These are phyloP conservation scores for Arachis monticola DNA, from an alignment of 331 rosid species.

Conservation along the genomic window DNA sequence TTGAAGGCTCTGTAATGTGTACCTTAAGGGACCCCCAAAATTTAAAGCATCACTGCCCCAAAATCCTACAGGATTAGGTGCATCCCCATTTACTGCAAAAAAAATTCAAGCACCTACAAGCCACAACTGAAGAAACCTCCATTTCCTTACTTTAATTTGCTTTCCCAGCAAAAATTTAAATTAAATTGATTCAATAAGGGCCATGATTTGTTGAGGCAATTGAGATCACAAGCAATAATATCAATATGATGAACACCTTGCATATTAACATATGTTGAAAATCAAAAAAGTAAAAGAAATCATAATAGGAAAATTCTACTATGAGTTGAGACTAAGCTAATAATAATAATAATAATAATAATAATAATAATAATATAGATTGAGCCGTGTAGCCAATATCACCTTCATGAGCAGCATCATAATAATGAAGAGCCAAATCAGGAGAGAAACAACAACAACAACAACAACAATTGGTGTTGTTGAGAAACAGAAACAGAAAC, in stretches of 20 bases:
- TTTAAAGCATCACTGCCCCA: slow-evolving; percentile 56
- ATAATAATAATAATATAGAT: slow-evolving; percentile 54
- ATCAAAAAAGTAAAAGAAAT: background rate
- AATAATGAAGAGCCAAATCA: slow-evolving; percentile 50
- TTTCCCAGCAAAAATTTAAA: slow-evolving; percentile 32
- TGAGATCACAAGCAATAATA: slow-evolving; percentile 41
- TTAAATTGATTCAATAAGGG: too few relatives aligned
- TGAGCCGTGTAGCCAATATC: slow-evolving; percentile 99
- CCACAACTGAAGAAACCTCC: slow-evolving; percentile 43
- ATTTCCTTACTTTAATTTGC: slow-evolving; percentile 19
- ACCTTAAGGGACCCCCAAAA: slow-evolving; percentile 48
- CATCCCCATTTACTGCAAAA: slow-evolving; percentile 49
- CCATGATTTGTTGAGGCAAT: background rate
- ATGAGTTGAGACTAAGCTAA: background rate
- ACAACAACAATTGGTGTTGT: slow-evolving; percentile 44
- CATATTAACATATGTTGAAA: slow-evolving; percentile 41
- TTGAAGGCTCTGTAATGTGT: slow-evolving; percentile 58
- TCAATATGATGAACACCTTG: slow-evolving; percentile 27
- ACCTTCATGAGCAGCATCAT: slow-evolving; percentile 50
- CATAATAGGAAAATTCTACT: background rate
- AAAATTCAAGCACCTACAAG: slow-evolving; percentile 46
- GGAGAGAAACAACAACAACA: slow-evolving; percentile 30
- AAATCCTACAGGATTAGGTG: slow-evolving; percentile 51
- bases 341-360: slow-evolving; percentile 31
- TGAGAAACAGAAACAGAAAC: slow-evolving; percentile 11